These are phyloP conservation scores for Chalaropsis thielavioides DNA, from an alignment of 2,329 filamentous ascomycete genomes.

Conservation along the genomic window DNA sequence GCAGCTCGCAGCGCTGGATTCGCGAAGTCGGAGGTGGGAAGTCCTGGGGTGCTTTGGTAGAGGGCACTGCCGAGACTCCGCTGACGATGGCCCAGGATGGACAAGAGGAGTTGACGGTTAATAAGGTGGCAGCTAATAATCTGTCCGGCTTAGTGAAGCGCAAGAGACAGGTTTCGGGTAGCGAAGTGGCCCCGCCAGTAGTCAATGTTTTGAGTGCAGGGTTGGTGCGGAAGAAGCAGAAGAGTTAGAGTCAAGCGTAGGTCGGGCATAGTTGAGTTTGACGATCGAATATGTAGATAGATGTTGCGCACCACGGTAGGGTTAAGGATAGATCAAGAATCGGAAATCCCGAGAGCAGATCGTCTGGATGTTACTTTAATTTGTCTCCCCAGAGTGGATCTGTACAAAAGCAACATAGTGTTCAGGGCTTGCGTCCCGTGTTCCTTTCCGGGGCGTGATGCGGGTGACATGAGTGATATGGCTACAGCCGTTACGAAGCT, in stretches of 20 bases:
- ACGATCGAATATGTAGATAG: neutral
- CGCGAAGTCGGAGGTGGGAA: slow-evolving; percentile 41
- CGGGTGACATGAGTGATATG: neutral
- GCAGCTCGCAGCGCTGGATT: slow-evolving; percentile 56
- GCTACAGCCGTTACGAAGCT: neutral
- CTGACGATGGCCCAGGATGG: slow-evolving; percentile 13
- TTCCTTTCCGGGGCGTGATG: neutral
- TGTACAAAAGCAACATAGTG: neutral
- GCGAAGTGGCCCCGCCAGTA: slow-evolving; percentile 16
- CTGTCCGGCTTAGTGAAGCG: slow-evolving; percentile 35
- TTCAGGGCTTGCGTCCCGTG: neutral
- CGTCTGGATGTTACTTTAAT: neutral
- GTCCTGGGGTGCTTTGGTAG: slow-evolving; percentile 10
- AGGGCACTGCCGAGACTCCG: slow-evolving; percentile 10
- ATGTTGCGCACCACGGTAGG: neutral
- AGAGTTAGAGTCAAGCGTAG: slow-evolving; percentile 22
- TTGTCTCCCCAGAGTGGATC: neutral
- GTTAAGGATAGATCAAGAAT: neutral
- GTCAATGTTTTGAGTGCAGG: slow-evolving; percentile 36
- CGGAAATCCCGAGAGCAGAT: neutral
- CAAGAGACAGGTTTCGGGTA: slow-evolving; percentile 23
- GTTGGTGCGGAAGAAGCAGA: slow-evolving; percentile 44
- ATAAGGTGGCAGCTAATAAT: slow-evolving; percentile 29
- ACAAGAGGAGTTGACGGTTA: neutral
- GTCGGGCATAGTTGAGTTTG: neutral